These are phyloP conservation scores for Pythium sp. DNA, from an alignment of 352 stramenopile species.

Conservation along the genomic window DNA sequence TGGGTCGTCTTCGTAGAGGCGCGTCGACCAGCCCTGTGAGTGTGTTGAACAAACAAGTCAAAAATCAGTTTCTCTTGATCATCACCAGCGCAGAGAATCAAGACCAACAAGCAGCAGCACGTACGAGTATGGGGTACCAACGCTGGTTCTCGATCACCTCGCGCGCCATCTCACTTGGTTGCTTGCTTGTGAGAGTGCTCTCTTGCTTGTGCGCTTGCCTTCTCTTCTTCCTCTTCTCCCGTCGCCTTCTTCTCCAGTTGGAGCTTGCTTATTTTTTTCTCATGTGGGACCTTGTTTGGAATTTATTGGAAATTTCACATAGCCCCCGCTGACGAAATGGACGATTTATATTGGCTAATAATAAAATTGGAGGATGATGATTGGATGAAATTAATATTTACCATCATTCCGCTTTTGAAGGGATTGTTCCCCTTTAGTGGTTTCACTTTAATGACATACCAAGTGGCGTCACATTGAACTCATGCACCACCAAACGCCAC, in stretches of 20 bases:
- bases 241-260: neutral
- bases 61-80: neutral
- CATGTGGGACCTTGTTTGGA: neutral
- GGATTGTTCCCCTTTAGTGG: neutral
- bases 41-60: neutral
- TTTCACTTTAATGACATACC: conserved; percentile 8
- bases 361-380: neutral
- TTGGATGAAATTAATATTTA: neutral
- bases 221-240: neutral
- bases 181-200: neutral
- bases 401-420: neutral
- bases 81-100: neutral
- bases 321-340: neutral
- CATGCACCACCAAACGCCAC: neutral
- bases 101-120: conserved; percentile 4
- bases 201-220: neutral
- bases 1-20: conserved; percentile 66
- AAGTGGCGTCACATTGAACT: neutral
- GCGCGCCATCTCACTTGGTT: conserved; percentile 24
- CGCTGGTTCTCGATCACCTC: conserved; percentile 88
- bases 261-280: neutral
- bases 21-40: conserved; percentile 66
- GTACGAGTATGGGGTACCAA: conserved; percentile 78
- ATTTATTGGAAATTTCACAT: neutral
- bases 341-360: neutral